Base-by-base conservation (phyloP, 2,329 filamentous ascomycete species). In the Fusarium sp. region DNA sequence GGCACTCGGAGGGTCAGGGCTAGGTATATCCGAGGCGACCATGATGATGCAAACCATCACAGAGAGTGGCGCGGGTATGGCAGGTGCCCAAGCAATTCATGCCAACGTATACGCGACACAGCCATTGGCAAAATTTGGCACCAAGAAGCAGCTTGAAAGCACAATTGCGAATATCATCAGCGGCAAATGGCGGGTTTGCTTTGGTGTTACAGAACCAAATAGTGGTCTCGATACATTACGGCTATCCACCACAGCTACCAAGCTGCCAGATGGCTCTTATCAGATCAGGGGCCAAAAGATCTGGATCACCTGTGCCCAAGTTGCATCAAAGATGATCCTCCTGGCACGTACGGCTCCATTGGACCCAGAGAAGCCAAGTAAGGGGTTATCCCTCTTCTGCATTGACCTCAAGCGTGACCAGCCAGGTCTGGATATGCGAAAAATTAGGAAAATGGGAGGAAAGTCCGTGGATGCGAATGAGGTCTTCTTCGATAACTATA, bases 31-130 rank as follows among this genome's bases (percentile, higher is more conserved):
- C 1, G 93, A 96, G 76, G 93, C 93, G 2, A 93, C 91, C 1
- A 92, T 95, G 86, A 95, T 96, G 92, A 86, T 96, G 84, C 93
- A 96, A 73, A 92, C 92, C 3, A 92, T 94, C 63, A 83, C 91
- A 2, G 91, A 94, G 80, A 90, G 88, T 6, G 93, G 93, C 0
- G 93, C 92, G 5, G 93, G 93, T 6, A 93, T 96, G 84, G 92
- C 92, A 0, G 88, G 88, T 2, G 87, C 88, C 2, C 87, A 90
- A 71, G 84, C 86, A 2, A 86, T 90, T 31, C 88, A 90, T 74
- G 87, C 86, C 55, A 90, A 90, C 62, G 89, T 93, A 12, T 93
- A 93, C 74, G 91, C 90, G 5, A 94, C 92, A 1, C 92, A 94
- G 76, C 87, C 88, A 29, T 83, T 96, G 4, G 90, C 92, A 3